Evolutionary conservation across 2,329 filamentous ascomycete genomes (phyloP).

Genomic region (Pestalotiopsis fici): DNA sequence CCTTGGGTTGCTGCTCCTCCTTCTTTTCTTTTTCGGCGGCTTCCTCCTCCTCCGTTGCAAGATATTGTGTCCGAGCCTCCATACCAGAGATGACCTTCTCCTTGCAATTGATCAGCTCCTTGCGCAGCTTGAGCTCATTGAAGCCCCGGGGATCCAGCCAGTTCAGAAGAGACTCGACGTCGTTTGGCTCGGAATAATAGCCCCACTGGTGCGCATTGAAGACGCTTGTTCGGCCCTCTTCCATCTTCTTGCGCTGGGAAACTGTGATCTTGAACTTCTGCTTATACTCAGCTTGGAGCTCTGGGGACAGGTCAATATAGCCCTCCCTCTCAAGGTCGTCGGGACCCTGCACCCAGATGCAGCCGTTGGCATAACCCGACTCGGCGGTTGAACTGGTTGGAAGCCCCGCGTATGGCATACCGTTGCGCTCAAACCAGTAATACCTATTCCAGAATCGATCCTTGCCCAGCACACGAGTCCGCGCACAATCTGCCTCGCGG

Average conservation of each 20-base stretch:
- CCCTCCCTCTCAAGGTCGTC: conserved; percentile 84
- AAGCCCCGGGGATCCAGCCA: conserved; percentile 89
- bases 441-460: conserved; percentile 98
- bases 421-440: conserved; percentile 99
- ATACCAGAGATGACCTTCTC: conserved; percentile 79
- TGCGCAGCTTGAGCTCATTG: conserved; percentile 84
- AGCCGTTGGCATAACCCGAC: conserved; percentile 89
- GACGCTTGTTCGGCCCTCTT: conserved; percentile 83
- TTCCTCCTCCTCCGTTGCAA: conserved; percentile 49
- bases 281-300: conserved; percentile 75
- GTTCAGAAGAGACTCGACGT: conserved; percentile 75
- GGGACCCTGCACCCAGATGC: conserved; percentile 95
- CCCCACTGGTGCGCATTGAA: conserved; percentile 83
- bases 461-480: conserved; percentile 85
- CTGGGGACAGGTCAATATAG: conserved; percentile 76
- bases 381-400: conserved; percentile 85
- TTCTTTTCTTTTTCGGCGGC: conserved; percentile 36
- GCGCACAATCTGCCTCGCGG: conserved; percentile 89
- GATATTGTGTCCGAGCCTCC: conserved; percentile 75
- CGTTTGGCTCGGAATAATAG: conserved; percentile 80
- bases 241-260: conserved; percentile 78
- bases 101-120: conserved; percentile 78
- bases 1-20: conserved; percentile 26
- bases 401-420: conserved; percentile 91
- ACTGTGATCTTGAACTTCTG: conserved; percentile 80